phyloP scores from a whole-genome alignment of 306 rosid genomes.

The Urtica urens region DNA sequence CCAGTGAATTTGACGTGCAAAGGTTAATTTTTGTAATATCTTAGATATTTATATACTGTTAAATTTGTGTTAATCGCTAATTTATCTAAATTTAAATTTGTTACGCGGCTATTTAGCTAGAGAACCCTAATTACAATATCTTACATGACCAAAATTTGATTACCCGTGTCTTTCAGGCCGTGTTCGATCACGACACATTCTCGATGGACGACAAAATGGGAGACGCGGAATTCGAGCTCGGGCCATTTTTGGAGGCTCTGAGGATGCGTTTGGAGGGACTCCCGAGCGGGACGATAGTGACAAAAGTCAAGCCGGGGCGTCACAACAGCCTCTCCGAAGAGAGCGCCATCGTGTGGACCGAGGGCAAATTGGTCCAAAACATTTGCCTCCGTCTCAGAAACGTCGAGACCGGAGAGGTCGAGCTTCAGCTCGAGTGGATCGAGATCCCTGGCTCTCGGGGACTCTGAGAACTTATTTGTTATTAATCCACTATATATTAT shows the following conservation, averaged over 20 bases:
- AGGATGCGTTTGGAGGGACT: slow-evolving; percentile 35
- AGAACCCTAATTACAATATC: no score
- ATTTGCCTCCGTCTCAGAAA: slow-evolving; percentile 56
- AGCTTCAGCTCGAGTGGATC: slow-evolving; percentile 61
- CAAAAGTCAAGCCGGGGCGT: slow-evolving; percentile 41
- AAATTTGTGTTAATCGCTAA: no score
- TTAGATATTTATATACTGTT: no score
- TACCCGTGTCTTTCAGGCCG: slow-evolving; percentile 31
- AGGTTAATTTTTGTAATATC: no score
- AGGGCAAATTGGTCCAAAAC: slow-evolving; percentile 45
- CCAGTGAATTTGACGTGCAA: no score
- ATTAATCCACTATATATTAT: background rate
- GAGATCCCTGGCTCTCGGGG: slow-evolving; percentile 65
- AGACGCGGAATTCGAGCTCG: slow-evolving; percentile 61
- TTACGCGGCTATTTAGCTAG: no score
- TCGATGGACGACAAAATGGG: slow-evolving; percentile 81
- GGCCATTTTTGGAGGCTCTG: slow-evolving; percentile 43
- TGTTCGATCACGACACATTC: slow-evolving; percentile 65
- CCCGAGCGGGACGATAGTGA: slow-evolving; percentile 36
- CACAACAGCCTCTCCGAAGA: slow-evolving; percentile 68
- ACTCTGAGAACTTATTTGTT: slow-evolving; percentile 6
- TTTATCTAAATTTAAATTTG: no score
- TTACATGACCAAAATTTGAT: background rate
- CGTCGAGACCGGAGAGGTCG: slow-evolving; percentile 70
- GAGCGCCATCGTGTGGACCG: slow-evolving; percentile 46